These are phyloP conservation scores for Penicillium psychrosexuale DNA, from an alignment of 2,329 filamentous ascomycete species.

Conservation along the genomic window DNA sequence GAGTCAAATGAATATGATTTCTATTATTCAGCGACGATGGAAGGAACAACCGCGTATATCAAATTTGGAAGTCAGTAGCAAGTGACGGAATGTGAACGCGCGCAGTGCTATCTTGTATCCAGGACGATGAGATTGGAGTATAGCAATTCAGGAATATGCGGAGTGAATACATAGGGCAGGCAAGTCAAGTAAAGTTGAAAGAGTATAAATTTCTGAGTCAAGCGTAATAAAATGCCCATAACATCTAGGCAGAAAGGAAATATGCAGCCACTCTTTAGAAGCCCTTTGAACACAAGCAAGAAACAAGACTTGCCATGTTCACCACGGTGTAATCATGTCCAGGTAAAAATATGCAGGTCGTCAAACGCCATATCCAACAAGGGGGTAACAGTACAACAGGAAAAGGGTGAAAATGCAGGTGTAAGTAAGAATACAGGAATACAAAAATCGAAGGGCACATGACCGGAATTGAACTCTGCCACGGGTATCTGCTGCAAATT, in stretches of 20 bases:
- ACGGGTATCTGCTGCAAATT: slow-evolving; percentile 21
- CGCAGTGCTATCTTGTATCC: neutral
- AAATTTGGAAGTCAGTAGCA: neutral
- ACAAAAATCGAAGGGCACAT: slow-evolving; percentile 1
- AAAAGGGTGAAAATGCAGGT: slow-evolving; percentile 1
- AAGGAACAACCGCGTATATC: neutral
- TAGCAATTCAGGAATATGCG: neutral
- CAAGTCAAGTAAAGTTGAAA: neutral
- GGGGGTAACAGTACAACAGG: neutral
- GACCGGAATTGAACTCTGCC: slow-evolving; percentile 12
- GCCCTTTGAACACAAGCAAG: neutral
- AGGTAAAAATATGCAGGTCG: slow-evolving; percentile 15
- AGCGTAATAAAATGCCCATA: neutral
- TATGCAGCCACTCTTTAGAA: neutral
- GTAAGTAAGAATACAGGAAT: neutral
- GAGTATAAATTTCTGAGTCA: neutral
- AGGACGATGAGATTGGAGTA: neutral
- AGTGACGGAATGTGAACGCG: neutral
- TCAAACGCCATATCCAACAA: slow-evolving; percentile 14
- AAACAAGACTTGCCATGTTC: neutral
- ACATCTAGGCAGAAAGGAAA: neutral
- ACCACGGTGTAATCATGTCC: slow-evolving; percentile 2
- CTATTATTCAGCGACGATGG: neutral
- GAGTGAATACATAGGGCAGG: neutral
- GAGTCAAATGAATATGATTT: neutral